Evolutionary conservation across 352 stramenopile genomes (phyloP).

Genomic region (Phytophthora foliorum): DNA sequence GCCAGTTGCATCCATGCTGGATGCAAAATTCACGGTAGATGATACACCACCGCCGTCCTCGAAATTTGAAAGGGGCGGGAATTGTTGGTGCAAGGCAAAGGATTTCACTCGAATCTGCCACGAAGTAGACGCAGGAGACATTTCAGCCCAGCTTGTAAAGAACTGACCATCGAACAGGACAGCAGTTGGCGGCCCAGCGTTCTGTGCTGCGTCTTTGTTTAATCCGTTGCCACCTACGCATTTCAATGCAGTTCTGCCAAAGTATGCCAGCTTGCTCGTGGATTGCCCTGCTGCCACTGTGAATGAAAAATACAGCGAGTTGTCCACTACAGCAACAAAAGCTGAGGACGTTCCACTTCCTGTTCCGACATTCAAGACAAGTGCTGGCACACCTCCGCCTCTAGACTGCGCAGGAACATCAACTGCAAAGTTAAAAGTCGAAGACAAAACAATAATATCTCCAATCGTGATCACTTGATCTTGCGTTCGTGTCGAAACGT

Average conservation of each 20-base stretch:
- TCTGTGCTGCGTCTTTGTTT: conserved; percentile 53
- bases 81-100: conserved; percentile 42
- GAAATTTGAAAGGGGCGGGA: conserved; percentile 43
- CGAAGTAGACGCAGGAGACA: conserved; percentile 11
- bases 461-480: conserved; percentile 63
- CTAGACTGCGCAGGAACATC: conserved; percentile 18
- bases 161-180: conserved; percentile 42
- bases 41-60: conserved; percentile 52
- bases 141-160: conserved; percentile 66
- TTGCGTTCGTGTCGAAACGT: conserved; percentile 48
- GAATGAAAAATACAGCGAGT: conserved; percentile 67
- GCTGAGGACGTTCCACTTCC: conserved; percentile 24
- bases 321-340: conserved; percentile 49
- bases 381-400: conserved; percentile 38
- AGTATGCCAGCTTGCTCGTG: conserved; percentile 50
- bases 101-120: conserved; percentile 62
- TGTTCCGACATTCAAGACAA: conserved; percentile 58
- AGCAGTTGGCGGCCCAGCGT: conserved; percentile 32
- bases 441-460: conserved; percentile 50
- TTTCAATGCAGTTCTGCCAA: conserved; percentile 49
- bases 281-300: conserved; percentile 53
- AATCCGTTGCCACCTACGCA: conserved; percentile 54
- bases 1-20: conserved; percentile 41
- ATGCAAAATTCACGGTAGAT: conserved; percentile 59
- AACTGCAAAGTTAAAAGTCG: conserved; percentile 54